Percentiles rank a stretch among this genome's conserved stretches.
Evolutionary conservation across 306 rosid species (phyloP).

Genomic region (Crataegus laevigata): DNA sequence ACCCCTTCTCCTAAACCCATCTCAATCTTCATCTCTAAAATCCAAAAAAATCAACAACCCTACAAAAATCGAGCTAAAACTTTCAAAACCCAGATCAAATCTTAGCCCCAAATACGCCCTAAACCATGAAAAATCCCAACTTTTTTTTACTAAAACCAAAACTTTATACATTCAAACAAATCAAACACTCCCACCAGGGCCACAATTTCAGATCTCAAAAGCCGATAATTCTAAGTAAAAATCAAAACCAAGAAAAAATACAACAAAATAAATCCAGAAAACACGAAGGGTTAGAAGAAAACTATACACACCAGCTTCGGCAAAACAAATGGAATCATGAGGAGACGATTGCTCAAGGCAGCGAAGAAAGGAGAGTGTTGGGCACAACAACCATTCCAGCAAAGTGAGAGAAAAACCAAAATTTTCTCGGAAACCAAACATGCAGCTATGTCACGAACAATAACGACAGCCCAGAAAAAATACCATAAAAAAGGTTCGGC

Average conservation of each 20-base stretch:
- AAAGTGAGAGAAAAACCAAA: slow-evolving; percentile 15
- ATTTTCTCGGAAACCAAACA: slow-evolving; percentile 23
- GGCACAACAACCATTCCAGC: slow-evolving; percentile 32
- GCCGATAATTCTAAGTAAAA: neutral
- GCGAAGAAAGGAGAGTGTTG: slow-evolving; percentile 8
- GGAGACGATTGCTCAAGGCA: slow-evolving; percentile 13
- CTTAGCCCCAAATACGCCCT: slow-evolving; percentile 18
- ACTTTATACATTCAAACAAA: slow-evolving; percentile 10
- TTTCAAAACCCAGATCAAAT: slow-evolving; percentile 33
- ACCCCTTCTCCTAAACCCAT: too few relatives aligned
- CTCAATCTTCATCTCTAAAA: too few relatives aligned
- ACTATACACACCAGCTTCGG: slow-evolving; percentile 13
- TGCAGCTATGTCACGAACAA: slow-evolving; percentile 21
- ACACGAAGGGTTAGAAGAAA: neutral
- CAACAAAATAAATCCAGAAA: slow-evolving; percentile 1
- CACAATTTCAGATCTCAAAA: slow-evolving; percentile 42
- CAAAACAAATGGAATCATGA: slow-evolving; percentile 31
- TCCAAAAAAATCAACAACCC: slow-evolving; percentile 9
- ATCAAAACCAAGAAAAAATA: slow-evolving; percentile 11
- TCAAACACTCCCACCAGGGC: slow-evolving; percentile 1
- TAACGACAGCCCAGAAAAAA: neutral
- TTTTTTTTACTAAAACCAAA: slow-evolving; percentile 2
- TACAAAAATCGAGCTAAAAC: neutral
- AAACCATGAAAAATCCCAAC: neutral
- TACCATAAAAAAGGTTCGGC: neutral